Evolutionary conservation across 2,329 filamentous ascomycete genomes (phyloP).

Genomic region (Venturiaceae sp.): DNA sequence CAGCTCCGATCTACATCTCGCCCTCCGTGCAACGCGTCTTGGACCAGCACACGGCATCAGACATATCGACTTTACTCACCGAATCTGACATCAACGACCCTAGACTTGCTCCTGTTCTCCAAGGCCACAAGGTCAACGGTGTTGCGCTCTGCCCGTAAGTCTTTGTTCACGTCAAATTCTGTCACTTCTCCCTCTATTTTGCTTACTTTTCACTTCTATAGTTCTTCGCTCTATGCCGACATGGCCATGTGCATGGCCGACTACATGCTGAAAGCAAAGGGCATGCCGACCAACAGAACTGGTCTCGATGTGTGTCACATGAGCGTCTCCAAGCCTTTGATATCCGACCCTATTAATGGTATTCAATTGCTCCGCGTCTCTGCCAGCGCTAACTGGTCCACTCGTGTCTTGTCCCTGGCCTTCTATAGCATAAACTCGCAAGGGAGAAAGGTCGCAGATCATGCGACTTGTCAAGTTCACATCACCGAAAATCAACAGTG

Average conservation of each 20-base stretch:
- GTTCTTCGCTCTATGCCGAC: conserved; percentile 10
- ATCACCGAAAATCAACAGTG: conserved; percentile 2
- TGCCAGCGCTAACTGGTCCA: not conserved
- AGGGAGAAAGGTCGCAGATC: not conserved
- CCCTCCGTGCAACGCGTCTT: not conserved
- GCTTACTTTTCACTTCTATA: not conserved
- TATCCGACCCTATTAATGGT: not conserved
- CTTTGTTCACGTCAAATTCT: not conserved
- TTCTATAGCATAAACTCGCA: not conserved
- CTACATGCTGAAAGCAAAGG: conserved; percentile 5
- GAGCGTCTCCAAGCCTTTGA: not conserved
- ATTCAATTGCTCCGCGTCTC: not conserved
- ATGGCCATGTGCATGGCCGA: conserved; percentile 8
- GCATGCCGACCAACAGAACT: not conserved
- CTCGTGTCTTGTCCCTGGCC: not conserved
- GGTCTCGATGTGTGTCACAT: not conserved
- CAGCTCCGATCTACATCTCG: not conserved
- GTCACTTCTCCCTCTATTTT: not conserved
- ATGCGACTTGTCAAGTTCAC: not conserved
- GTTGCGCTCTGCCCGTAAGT: not conserved
- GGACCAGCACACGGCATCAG: not conserved
- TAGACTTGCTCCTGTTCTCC: not conserved
- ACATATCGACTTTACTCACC: not conserved
- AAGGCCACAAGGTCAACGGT: conserved; percentile 9
- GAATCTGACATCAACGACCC: conserved; percentile 9